Base-by-base conservation (phyloP, 345 rosid species). In the Cardamine occulta region DNA sequence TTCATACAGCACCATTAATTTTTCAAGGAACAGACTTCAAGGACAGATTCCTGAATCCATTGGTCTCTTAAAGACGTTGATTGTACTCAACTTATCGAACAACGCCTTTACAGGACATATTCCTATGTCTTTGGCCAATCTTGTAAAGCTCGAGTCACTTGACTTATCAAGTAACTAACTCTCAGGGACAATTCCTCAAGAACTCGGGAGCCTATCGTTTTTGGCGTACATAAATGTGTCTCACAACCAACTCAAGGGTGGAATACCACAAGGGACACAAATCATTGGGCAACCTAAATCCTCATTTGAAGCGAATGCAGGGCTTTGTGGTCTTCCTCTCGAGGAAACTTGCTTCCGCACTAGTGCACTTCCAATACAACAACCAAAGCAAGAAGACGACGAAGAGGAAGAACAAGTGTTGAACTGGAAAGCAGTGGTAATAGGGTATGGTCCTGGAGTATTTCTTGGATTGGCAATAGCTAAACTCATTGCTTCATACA, bases 261-360 rank as follows among this genome's bases (percentile, higher is more conserved):
- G 49, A 31, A 66, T 66, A 66, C 70, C 70, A 32, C 13, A 66
- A 32, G 70, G 58, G 32, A 18, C 70, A 48, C 58, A 66, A 1
- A 31, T 66, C 12, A 51, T 1, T 6, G 58, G 70, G 7, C 58
- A 66, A 5, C 0, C 21, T 13, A 21, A 21, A 34, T 66, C 61
- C 1, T 73, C 37, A 2, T 73, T 73, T 42, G 69, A 73, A 40
- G 70, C 26, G 24, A 73, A 63, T 54, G 11, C 24, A 53, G 64
- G 70, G n/a, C 77, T 63, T 28, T 63, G 77, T 64, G 77, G 77
- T 54, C 56, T 64, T 54, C 70, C 77, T 63, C 54, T 73, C 0
- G 0, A 73, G 0, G 8, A 14, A 10, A 73, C 2, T 14, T 73
- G 70, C 44, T 40, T 28, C 0, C 5, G 19, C 3, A 26, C 13